These are phyloP conservation scores for Aspergillus sp. DNA, from an alignment of 2,329 filamentous ascomycete species.

Conservation along the genomic window DNA sequence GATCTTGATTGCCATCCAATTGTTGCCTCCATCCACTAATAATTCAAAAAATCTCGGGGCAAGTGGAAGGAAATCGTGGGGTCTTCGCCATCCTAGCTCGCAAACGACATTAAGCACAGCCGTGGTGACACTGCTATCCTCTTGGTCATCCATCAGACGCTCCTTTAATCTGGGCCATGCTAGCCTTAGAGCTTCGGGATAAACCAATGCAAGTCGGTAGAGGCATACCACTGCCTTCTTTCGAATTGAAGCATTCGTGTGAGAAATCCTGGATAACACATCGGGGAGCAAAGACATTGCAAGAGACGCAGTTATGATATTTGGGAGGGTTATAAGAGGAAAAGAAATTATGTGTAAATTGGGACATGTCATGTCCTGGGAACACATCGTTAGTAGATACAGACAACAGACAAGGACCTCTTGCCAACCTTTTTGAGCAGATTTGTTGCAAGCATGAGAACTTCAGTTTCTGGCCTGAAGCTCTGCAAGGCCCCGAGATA, in stretches of 20 bases:
- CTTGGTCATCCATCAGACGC: constrained; percentile 80
- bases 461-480: constrained; percentile 92
- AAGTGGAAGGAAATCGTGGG: constrained; percentile 88
- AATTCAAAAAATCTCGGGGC: constrained; percentile 91
- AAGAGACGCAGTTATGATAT: constrained; percentile 89
- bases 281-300: constrained; percentile 87
- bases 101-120: constrained; percentile 97
- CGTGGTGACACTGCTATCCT: constrained; percentile 90
- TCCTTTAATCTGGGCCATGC: constrained; percentile 99
- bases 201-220: constrained; percentile 91
- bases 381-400: constrained; percentile 13
- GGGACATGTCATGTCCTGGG: constrained; percentile 61
- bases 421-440: constrained; percentile 78
- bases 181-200: constrained; percentile 85
- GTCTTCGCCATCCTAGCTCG: constrained; percentile 89
- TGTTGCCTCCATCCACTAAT: constrained; percentile 87
- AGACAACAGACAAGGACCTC: not conserved
- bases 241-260: constrained; percentile 79
- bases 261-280: constrained; percentile 78
- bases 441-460: constrained; percentile 96
- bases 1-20: constrained; percentile 99
- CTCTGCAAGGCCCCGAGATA: constrained; percentile 95
- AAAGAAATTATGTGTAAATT: constrained; percentile 76
- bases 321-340: constrained; percentile 85
- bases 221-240: constrained; percentile 97